Conservation (phyloP, 148 eudicot species). For the Oxyria digyna region DNA sequence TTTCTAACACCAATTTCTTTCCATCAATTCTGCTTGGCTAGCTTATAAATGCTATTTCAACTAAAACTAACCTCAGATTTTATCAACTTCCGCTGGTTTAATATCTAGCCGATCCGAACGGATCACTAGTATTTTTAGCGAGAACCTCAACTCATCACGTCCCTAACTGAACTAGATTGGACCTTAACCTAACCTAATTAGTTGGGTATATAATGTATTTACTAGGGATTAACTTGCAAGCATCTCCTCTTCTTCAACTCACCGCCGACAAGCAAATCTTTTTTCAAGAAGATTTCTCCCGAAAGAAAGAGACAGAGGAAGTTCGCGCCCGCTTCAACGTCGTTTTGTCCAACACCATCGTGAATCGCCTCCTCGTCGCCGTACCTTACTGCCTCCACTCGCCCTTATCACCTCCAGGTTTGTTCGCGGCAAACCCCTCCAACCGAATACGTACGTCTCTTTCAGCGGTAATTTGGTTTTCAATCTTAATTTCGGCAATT, state of each 20-base stretch:
- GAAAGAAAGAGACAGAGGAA: not conserved
- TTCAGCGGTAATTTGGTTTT: not conserved
- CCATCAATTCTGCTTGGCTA: no score
- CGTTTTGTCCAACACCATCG: not conserved
- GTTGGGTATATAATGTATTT: not conserved
- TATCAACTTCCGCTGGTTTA: no score
- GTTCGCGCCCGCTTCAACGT: not conserved
- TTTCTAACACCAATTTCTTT: no score
- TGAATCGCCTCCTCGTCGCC: not conserved
- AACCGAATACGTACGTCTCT: not conserved
- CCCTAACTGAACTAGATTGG: not conserved
- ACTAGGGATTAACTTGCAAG: conserved; percentile 6
- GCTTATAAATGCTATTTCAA: no score
- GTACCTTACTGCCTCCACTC: not conserved
- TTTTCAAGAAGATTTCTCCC: not conserved
- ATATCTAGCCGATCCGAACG: no score
- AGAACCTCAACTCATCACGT: not conserved
- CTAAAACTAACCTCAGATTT: no score
- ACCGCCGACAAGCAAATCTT: not conserved
- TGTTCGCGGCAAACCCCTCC: not conserved
- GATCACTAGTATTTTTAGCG: no score
- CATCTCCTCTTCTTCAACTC: no score
- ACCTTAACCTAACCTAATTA: not conserved
- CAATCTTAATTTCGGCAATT: not conserved
- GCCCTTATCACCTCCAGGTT: not conserved